These are phyloP conservation scores for Malbranchea zuffiana DNA, from an alignment of 2,329 filamentous ascomycete species.

Conservation along the genomic window DNA sequence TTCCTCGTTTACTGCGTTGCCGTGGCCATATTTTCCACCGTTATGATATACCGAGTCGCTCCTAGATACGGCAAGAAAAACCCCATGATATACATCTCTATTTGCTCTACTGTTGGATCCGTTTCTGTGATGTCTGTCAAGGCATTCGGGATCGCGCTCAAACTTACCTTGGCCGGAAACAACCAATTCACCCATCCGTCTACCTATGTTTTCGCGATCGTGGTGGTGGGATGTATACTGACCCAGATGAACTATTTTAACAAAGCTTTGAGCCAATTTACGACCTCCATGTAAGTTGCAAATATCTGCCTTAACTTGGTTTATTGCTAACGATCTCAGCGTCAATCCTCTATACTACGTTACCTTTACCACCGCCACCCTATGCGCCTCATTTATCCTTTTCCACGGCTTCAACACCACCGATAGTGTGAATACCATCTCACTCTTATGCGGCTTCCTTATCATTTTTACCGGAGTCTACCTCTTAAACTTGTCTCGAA, in stretches of 20 bases:
- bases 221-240: conserved; percentile 84
- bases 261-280: conserved; percentile 93
- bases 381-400: conserved; percentile 89
- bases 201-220: conserved; percentile 94
- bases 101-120: conserved; percentile 93
- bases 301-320: conserved; percentile 6
- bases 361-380: conserved; percentile 88
- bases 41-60: conserved; percentile 95
- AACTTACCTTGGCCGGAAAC: conserved; percentile 82
- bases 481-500: conserved; percentile 85
- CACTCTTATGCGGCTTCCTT: conserved; percentile 82
- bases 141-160: conserved; percentile 93
- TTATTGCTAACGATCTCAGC: conserved; percentile 39
- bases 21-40: conserved; percentile 69
- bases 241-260: conserved; percentile 99
- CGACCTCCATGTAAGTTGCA: conserved; percentile 76
- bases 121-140: conserved; percentile 99
- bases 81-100: conserved; percentile 89
- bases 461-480: conserved; percentile 94
- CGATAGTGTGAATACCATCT: conserved; percentile 82
- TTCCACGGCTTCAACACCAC: conserved; percentile 95
- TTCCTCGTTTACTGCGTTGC: conserved; percentile 77
- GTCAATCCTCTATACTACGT: conserved; percentile 97
- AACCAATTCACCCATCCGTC: conserved; percentile 94
- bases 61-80: conserved; percentile 89